Evolutionary conservation across 306 rosid genomes (phyloP).

Genomic region (Arachis stenosperma): DNA sequence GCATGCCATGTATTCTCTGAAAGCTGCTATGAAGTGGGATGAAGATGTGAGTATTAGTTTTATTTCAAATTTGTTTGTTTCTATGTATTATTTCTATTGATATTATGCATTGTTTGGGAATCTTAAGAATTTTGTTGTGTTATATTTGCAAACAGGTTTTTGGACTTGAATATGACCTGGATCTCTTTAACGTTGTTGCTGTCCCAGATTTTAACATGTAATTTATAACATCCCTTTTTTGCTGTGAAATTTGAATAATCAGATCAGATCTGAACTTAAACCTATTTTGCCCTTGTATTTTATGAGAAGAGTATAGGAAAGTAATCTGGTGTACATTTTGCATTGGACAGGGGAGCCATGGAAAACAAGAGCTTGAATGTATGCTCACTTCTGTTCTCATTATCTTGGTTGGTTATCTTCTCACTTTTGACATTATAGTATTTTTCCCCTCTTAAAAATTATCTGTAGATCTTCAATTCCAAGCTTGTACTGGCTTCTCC

Average conservation of each 20-base stretch:
- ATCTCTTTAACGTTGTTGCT: conserved; percentile 97
- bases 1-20: conserved; percentile 93
- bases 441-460: neutral
- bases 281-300: conserved; percentile 9
- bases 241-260: neutral
- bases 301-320: conserved; percentile 32
- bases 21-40: conserved; percentile 99
- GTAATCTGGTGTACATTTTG: conserved; percentile 41
- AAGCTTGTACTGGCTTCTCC: conserved; percentile 97
- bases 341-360: conserved; percentile 94
- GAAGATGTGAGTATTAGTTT: conserved; percentile 76
- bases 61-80: conserved; percentile 29
- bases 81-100: conserved; percentile 29
- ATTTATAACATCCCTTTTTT: conserved; percentile 20
- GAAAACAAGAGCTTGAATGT: conserved; percentile 99
- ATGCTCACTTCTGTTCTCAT: conserved; percentile 39
- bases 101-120: conserved; percentile 20
- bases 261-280: conserved; percentile 17
- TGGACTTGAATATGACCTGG: conserved; percentile 97
- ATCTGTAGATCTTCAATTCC: conserved; percentile 83
- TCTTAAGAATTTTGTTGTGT: conserved; percentile 36
- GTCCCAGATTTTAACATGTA: conserved; percentile 99
- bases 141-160: conserved; percentile 67
- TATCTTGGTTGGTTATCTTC: conserved; percentile 24
- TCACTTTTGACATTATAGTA: conserved; percentile 13